Base-by-base conservation (phyloP, 139 green algal genomes). In the Chlorella vulgaris region DNA sequence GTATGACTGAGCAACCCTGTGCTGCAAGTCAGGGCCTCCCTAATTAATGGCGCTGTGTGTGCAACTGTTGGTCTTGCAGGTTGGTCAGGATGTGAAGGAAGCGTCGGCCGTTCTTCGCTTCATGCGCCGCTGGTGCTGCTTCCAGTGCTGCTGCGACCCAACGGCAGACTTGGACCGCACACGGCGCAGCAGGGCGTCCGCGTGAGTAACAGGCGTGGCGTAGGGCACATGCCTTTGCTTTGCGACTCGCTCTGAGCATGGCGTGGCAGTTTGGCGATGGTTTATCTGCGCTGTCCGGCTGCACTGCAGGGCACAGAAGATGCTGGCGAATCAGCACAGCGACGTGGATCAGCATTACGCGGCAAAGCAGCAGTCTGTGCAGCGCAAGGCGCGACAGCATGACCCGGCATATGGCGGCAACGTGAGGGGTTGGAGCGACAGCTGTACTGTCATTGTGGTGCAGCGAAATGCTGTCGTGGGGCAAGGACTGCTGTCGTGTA, bases 81-180 rank as follows among this genome's bases (percentile, higher is more conserved):
- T 80, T 24, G 58, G 61, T 3, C 28, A 33, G 19, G 58, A 80
- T n/a, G 58, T 85, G n/a, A 35, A 35, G 58, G 83, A 87, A 71
- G 77, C 83, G 13, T 66, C 38, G 33, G 50, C 43, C 40, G 15
- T 87, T 18, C 39, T 87, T 29, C 31, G 55, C 28, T 87, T 86
- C 68, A 87, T 87, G 83, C 83, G 58, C 28, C 78, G 83, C 71
- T 87, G 78, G 36, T 87, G 83, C 71, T 86, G 77, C 71, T 61
- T 78, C 69, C 78, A 81, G 66, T 87, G 83, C 78, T 87, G 65
- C 83, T 77, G 70, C 69, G 83, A 84, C 71, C 65, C 62, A 6
- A 73, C 55, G 7, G 39, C 68, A 21, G 31, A 81, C 29, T 36
- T 36, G 13, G 81, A 85, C 63, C 61, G 74, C 13, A 69, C 51